Base-by-base conservation (phyloP, 164 flowering plant genomes). In the Dillenia suffruticosa region DNA sequence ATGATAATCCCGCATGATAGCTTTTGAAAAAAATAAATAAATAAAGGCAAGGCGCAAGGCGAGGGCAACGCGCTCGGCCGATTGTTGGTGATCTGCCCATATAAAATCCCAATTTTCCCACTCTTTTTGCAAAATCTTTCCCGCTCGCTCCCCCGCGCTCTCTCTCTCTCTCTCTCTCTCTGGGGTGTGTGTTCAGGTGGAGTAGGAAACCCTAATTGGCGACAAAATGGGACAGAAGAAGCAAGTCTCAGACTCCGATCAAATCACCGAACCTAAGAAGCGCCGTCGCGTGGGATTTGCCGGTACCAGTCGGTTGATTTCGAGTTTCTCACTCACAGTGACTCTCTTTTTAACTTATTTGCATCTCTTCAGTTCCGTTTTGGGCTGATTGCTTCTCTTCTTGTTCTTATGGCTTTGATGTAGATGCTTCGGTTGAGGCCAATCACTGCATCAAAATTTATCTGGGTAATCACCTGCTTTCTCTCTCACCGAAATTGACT, bases 381-480 rank as follows among this genome's bases (percentile, higher is more conserved):
- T 19, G 22, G 22, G 22, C 22, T 19, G 22, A 26, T 26, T 26
- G 32, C 32, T 26, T 26, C 32, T 26, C 32, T 53, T 56, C 46
- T 26, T 69, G 45, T 59, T 32, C 45, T 15, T 8, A 26, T 56
- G 40, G 43, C 10, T 49, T 3, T 56, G 70, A n/a, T 61, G 63
- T 86, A 88, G 98, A 88, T 81, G 69, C 75, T 67, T 96, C 95
- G 51, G 76, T 90, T 49, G 93, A 86, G 44, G 83, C 98, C 8
- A 86, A 84, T 45, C 90, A 88, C 1, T 89, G 98, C 80, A 79
- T 92, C 32, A 82, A 79, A 61, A 79, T 89, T 10, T 92, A 71
- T 68, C 73, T 92, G 40, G 97, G 96, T 92, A 26, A 77, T 57
- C 74, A 12, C 17, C 43, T 2, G 1, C n/a, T 62, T 63, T 12